Evolutionary conservation across 164 flowering plant species (phyloP).

Genomic region (Stephania cephalantha): DNA sequence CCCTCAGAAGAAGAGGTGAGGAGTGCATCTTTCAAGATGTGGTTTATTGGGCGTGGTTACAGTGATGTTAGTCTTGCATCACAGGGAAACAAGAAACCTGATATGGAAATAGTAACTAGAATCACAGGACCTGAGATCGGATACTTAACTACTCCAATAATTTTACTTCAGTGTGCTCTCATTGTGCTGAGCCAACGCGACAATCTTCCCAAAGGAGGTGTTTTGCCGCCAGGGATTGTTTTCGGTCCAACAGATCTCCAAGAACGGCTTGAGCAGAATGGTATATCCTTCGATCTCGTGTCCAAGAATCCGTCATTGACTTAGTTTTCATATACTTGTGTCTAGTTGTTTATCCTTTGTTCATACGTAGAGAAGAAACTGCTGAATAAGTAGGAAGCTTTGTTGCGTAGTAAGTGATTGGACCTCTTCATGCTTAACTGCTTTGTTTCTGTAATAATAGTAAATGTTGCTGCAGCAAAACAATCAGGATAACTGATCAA

Average conservation of each 20-base stretch:
- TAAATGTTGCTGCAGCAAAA: too few relatives aligned
- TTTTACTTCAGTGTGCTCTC: slow-evolving; percentile 75
- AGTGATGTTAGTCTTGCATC: slow-evolving; percentile 36
- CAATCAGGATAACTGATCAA: too few relatives aligned
- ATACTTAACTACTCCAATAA: slow-evolving; percentile 82
- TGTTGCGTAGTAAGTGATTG: neutral
- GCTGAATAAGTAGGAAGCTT: neutral
- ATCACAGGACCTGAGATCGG: slow-evolving; percentile 91
- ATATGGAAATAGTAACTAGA: slow-evolving; percentile 71
- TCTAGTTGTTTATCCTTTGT: neutral
- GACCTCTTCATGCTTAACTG: neutral
- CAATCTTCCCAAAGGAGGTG: slow-evolving; percentile 79
- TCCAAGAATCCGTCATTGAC: slow-evolving; percentile 36
- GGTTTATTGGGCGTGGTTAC: slow-evolving; percentile 77
- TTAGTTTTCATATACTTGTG: slow-evolving; percentile 4
- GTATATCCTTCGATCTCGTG: slow-evolving; percentile 73
- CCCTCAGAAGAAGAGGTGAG: slow-evolving; percentile 81
- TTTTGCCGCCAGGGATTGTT: slow-evolving; percentile 70
- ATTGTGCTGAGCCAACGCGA: slow-evolving; percentile 48
- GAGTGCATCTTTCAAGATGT: slow-evolving; percentile 86
- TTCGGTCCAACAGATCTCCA: slow-evolving; percentile 91
- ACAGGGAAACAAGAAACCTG: slow-evolving; percentile 43
- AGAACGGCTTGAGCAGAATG: slow-evolving; percentile 68
- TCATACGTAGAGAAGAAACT: neutral
- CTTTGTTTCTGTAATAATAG: neutral